Percentiles rank a stretch among this genome's conserved stretches.
Conservation (phyloP, 1,139 yeast species). For the Kluyveromyces sp. region DNA sequence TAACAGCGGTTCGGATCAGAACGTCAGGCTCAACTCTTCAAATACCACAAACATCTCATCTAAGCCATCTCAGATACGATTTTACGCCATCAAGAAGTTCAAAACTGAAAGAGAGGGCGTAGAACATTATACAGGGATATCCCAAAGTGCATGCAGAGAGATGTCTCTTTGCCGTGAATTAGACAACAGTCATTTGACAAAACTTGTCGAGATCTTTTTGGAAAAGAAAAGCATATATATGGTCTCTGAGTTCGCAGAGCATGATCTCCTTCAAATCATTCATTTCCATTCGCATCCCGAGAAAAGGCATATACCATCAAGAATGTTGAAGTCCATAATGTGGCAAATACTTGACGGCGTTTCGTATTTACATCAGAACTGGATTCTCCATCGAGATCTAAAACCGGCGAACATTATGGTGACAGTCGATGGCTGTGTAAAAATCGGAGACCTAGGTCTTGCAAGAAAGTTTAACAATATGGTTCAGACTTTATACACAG, state of each 20-base stretch:
- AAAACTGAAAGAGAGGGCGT: slow-evolving; percentile 88
- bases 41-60: slow-evolving; percentile 10
- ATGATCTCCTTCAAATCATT: slow-evolving; percentile 85
- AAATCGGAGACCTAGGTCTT: slow-evolving; percentile 92
- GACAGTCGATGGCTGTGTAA: slow-evolving; percentile 77
- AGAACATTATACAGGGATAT: slow-evolving; percentile 91
- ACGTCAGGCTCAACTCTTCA: slow-evolving; percentile 2
- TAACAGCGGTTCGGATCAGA: slow-evolving; percentile 1
- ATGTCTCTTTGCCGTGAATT: slow-evolving; percentile 92
- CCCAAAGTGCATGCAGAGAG: slow-evolving; percentile 94
- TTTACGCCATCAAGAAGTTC: slow-evolving; percentile 88
- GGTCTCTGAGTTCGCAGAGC: slow-evolving; percentile 95
- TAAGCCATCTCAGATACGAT: slow-evolving; percentile 18
- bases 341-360: slow-evolving; percentile 94
- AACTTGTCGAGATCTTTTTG: slow-evolving; percentile 73
- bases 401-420: slow-evolving; percentile 99
- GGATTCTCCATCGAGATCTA: slow-evolving; percentile 92
- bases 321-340: slow-evolving; percentile 71
- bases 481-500: slow-evolving; percentile 79
- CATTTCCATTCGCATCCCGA: slow-evolving; percentile 93
- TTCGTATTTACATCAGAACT: slow-evolving; percentile 83
- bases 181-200: slow-evolving; percentile 70
- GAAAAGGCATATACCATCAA: slow-evolving; percentile 65
- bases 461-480: slow-evolving; percentile 90
- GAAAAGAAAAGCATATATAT: slow-evolving; percentile 89